Percentiles rank a stretch among this genome's conserved stretches.
phyloP scores from a whole-genome alignment of 2,329 filamentous ascomycete species.

The Exophiala sideris region DNA sequence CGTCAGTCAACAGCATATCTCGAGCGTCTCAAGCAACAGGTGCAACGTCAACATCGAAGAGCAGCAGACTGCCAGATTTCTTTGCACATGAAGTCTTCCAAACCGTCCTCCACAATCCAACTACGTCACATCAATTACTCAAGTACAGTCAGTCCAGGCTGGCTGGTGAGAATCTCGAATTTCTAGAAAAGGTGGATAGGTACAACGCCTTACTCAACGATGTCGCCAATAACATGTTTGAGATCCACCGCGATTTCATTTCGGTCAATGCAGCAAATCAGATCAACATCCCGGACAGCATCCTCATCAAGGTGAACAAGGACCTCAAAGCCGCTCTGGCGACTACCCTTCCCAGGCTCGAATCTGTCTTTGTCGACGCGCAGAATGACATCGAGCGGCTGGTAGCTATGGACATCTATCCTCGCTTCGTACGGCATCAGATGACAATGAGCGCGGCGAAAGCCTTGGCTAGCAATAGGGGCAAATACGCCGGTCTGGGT shows the following conservation, averaged over 20 bases:
- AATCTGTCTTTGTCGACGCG: constrained; percentile 45
- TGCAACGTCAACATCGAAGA: constrained; percentile 7
- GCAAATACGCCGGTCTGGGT: constrained; percentile 53
- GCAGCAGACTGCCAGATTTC: constrained; percentile 39
- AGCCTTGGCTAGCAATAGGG: constrained; percentile 40
- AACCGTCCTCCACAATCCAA: constrained; percentile 49
- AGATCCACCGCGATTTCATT: constrained; percentile 46
- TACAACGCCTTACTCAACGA: constrained; percentile 47
- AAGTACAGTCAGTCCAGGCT: constrained; percentile 50
- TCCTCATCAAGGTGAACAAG: constrained; percentile 43
- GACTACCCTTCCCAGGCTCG: constrained; percentile 46
- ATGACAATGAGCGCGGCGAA: constrained; percentile 46
- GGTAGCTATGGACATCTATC: constrained; percentile 48
- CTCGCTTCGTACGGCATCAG: constrained; percentile 53
- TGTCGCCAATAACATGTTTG: constrained; percentile 45
- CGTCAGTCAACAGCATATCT: constrained; percentile 16
- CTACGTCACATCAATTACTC: constrained; percentile 46
- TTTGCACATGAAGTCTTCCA: constrained; percentile 51
- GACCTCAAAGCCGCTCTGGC: constrained; percentile 49
- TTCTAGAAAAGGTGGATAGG: constrained; percentile 50
- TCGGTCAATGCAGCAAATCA: constrained; percentile 36
- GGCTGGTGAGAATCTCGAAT: constrained; percentile 51
- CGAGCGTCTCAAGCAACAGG: constrained; percentile 10
- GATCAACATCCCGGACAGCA: constrained; percentile 41
- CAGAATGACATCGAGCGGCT: constrained; percentile 45